Evolutionary conservation across 805 yeast genomes (phyloP).

Genomic region (Tetrapisispora taiwanensis): DNA sequence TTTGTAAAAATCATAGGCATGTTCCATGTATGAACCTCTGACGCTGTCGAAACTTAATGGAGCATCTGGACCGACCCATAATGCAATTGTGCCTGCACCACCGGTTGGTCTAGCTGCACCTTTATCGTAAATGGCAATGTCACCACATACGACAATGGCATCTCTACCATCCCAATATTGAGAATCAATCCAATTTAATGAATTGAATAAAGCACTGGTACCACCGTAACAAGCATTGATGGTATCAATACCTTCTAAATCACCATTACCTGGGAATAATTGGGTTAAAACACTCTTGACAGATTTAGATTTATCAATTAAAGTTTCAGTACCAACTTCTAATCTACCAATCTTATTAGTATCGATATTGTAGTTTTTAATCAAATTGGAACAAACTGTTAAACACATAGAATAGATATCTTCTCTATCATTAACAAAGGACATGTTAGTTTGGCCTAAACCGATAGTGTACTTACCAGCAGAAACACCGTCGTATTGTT

Average conservation of each 20-base stretch:
- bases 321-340: constrained; percentile 97
- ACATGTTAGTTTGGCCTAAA: constrained; percentile 96
- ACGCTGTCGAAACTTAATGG: constrained; percentile 85
- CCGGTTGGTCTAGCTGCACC: constrained; percentile 99
- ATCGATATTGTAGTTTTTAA: constrained; percentile 76
- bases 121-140: constrained; percentile 91
- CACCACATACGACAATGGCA: constrained; percentile 95
- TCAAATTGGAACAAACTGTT: constrained; percentile 71
- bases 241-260: constrained; percentile 93
- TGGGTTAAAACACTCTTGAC: constrained; percentile 95
- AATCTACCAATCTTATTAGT: constrained; percentile 77
- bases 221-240: constrained; percentile 98
- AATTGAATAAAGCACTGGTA: constrained; percentile 86
- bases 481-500: constrained; percentile 73
- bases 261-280: constrained; percentile 77
- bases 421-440: constrained; percentile 94
- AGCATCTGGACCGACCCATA: constrained; percentile 94
- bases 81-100: constrained; percentile 95
- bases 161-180: constrained; percentile 97
- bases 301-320: constrained; percentile 92
- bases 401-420: constrained; percentile 91
- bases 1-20: constrained; percentile 96
- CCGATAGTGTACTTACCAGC: constrained; percentile 97
- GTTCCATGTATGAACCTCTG: constrained; percentile 91
- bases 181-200: constrained; percentile 93